Base-by-base conservation (phyloP, 1,284 basidiomycete genomes). In the Ceratobasidium sp. region DNA sequence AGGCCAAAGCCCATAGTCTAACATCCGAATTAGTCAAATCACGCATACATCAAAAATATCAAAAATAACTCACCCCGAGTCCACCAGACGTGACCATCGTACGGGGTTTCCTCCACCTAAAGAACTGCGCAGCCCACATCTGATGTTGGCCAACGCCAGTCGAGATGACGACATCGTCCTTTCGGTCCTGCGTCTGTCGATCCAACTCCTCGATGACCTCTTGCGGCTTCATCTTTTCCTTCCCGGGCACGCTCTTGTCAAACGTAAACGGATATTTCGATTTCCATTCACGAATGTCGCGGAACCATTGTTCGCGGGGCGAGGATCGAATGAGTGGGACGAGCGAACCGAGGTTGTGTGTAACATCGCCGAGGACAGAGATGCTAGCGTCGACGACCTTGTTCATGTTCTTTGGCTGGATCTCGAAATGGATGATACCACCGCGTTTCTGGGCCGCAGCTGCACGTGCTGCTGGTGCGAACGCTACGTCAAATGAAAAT, bases 81-180 rank as follows among this genome's bases (percentile, higher is more conserved):
- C 97, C 97, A 77, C 97, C 97, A n/a, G 94, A 97, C 8, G 96
- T 96, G 74, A 99, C 89, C 91, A 96, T 93, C 41, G 93, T 87
- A 50, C 91, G 86, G 0, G 97, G 97, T 65, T 90, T 82, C 73
- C 84, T 92, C 96, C 96, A 98, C 76, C 96, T 86, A 83, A 89
- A 98, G 81, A 92, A 87, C 82, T 99, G 97, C 58, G 94, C 94
- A 0, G 97, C 96, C 96, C 96, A 99, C 97, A 99, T 99, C 83
- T 99, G 97, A 83, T 99, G 97, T 82, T 98, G 97, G 3, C 97
- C 97, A 28, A 99, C 97, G 78, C 97, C 97, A 2, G 97, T 98
- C 2, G 94, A 83, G 75, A 99, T 84, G 78, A 99, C 84, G 34
- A 98, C 87, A 52, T 98, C 89, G 70, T 95, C 92, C 85, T 99